Percentiles rank a stretch among this genome's conserved stretches.
phyloP scores from a whole-genome alignment of 2,329 filamentous ascomycete genomes.

The Cucurbitaria berberidis region DNA sequence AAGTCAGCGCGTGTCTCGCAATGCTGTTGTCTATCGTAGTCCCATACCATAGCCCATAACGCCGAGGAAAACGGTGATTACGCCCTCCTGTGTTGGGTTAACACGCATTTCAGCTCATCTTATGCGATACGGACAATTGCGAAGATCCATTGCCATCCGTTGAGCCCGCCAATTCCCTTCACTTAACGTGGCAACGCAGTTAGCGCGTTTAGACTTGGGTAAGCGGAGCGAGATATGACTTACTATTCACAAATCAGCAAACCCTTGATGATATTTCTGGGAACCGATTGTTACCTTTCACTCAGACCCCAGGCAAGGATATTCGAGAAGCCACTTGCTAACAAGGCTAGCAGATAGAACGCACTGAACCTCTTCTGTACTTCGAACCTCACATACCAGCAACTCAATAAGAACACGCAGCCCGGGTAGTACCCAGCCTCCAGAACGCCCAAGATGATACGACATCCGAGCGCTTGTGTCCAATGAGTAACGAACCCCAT shows the following conservation, averaged over 20 bases:
- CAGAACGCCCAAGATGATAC: constrained; percentile 23
- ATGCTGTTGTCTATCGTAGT: background rate
- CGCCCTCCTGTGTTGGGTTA: constrained; percentile 13
- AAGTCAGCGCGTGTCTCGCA: background rate
- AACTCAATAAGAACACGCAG: constrained; percentile 23
- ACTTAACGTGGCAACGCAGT: background rate
- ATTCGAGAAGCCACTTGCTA: constrained; percentile 37
- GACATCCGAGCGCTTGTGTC: constrained; percentile 14
- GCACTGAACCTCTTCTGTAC: constrained; percentile 25
- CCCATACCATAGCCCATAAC: constrained; percentile 9
- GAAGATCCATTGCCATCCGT: constrained; percentile 41
- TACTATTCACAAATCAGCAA: too few relatives aligned
- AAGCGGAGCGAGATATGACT: too few relatives aligned
- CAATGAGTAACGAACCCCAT: constrained; percentile 27
- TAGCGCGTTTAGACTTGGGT: too few relatives aligned
- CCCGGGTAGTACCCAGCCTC: constrained; percentile 31
- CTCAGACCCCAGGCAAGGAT: constrained; percentile 41
- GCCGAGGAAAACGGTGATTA: constrained; percentile 19
- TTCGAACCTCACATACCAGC: constrained; percentile 29
- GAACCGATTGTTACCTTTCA: constrained; percentile 9
- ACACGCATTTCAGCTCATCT: background rate
- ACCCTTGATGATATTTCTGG: too few relatives aligned
- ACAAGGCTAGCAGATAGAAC: constrained; percentile 32
- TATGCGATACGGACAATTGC: constrained; percentile 4
- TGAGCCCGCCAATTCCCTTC: constrained; percentile 30